Evolutionary conservation across 805 yeast species (phyloP).

Genomic region (Monosporozyma yasuniensis): DNA sequence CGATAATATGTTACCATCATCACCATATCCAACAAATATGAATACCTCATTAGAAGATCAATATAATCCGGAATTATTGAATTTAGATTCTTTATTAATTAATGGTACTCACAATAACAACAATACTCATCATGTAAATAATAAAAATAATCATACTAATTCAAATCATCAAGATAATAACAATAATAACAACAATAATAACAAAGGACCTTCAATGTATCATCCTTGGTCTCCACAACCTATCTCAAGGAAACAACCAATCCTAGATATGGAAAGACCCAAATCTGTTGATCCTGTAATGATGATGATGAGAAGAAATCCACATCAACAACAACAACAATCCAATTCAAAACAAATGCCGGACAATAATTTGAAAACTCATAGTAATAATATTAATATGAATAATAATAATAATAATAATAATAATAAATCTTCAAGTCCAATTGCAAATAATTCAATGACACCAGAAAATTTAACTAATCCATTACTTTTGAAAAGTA

Average conservation of each 20-base stretch:
- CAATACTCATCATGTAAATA: not conserved
- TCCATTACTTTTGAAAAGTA: slow-evolving; percentile 53
- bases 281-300: slow-evolving; percentile 36
- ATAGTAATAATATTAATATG: slow-evolving; percentile 6
- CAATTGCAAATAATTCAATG: slow-evolving; percentile 13
- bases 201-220: slow-evolving; percentile 5
- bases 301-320: not conserved
- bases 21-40: not conserved
- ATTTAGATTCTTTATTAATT: slow-evolving; percentile 7
- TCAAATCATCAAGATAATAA: slow-evolving; percentile 1
- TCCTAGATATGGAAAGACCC: slow-evolving; percentile 31
- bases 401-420: slow-evolving; percentile 5
- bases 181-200: slow-evolving; percentile 4
- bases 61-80: not conserved
- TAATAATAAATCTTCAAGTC: not conserved
- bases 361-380: not conserved
- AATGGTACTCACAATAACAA: slow-evolving; percentile 3
- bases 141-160: slow-evolving; percentile 1
- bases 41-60: not conserved
- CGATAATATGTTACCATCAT: slow-evolving; percentile 26
- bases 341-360: not conserved
- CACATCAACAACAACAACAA: slow-evolving; percentile 5
- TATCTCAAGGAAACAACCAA: slow-evolving; percentile 31
- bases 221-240: slow-evolving; percentile 32
- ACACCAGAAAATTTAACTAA: slow-evolving; percentile 45